A percentile compares a stretch with the other conserved stretches of the same genome.
These are phyloP conservation scores for Candida tropicalis DNA, from an alignment of 1,139 yeast genomes.

Conservation along the genomic window DNA sequence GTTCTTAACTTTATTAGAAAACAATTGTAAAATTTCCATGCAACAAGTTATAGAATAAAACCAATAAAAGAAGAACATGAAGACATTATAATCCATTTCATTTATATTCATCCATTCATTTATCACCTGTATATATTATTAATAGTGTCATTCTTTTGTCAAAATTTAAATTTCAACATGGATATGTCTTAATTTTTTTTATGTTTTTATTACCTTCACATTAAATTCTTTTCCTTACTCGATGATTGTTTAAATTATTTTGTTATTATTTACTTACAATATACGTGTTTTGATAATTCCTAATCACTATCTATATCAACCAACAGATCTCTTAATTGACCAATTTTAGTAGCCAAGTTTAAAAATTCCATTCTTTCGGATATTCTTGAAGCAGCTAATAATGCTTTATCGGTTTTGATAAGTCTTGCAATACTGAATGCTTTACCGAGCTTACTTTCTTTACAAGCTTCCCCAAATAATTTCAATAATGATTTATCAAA, in stretches of 20 bases:
- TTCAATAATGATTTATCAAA: slow-evolving; percentile 77
- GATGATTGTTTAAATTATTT: not conserved
- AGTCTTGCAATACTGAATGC: slow-evolving; percentile 72
- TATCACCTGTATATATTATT: slow-evolving; percentile 1
- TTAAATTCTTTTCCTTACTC: not conserved
- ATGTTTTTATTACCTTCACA: not conserved
- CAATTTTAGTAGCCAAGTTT: slow-evolving; percentile 67
- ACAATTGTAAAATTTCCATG: slow-evolving; percentile 44
- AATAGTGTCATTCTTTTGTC: not conserved
- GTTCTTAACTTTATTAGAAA: slow-evolving; percentile 61
- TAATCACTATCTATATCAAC: slow-evolving; percentile 31
- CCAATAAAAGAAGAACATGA: not conserved
- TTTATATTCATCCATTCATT: no score
- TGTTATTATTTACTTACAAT: no score
- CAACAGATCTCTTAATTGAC: slow-evolving; percentile 59
- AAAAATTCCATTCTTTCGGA: slow-evolving; percentile 76
- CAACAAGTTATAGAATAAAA: no score
- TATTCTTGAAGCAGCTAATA: slow-evolving; percentile 81
- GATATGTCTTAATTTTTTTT: no score
- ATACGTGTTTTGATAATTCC: slow-evolving; percentile 4
- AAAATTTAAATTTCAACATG: not conserved
- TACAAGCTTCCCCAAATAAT: slow-evolving; percentile 77
- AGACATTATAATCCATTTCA: no score
- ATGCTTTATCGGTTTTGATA: slow-evolving; percentile 74
- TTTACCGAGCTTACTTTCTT: slow-evolving; percentile 62